Percentiles rank a stretch among this genome's conserved stretches.
phyloP scores from a whole-genome alignment of 257 asterid species.

The Linderniella brevidens region DNA sequence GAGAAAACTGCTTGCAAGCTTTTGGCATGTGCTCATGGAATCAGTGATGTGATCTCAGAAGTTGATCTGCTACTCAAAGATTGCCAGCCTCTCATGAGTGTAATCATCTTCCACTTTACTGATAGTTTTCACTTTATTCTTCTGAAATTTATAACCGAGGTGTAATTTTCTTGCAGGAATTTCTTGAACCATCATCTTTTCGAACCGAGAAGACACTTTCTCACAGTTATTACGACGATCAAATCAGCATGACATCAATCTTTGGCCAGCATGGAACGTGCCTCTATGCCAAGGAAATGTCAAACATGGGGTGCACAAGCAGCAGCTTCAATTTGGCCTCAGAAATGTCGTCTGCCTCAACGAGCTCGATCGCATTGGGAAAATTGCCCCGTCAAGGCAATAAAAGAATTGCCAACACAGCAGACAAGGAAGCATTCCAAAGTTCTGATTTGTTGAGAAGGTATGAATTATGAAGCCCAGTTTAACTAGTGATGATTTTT shows the following conservation, averaged over 20 bases:
- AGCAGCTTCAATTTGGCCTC: conserved; percentile 41
- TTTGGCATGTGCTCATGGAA: conserved; percentile 28
- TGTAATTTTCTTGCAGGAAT: conserved; percentile 39
- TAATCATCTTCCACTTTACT: conserved; percentile 20
- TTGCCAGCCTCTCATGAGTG: conserved; percentile 36
- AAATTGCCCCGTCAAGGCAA: conserved; percentile 35
- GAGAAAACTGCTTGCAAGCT: conserved; percentile 40
- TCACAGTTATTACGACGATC: conserved; percentile 45
- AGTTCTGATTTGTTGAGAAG: conserved; percentile 20
- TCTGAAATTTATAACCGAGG: conserved; percentile 8
- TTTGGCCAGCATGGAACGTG: conserved; percentile 73
- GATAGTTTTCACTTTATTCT: conserved; percentile 8
- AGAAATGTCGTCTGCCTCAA: conserved; percentile 64
- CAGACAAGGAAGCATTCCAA: conserved; percentile 14
- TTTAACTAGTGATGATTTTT: background rate
- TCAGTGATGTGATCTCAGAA: conserved; percentile 56
- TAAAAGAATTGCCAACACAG: conserved; percentile 8
- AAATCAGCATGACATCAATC: conserved; percentile 52
- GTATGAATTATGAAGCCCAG: conserved; percentile 36
- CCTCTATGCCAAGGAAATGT: conserved; percentile 51
- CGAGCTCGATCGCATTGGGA: conserved; percentile 56
- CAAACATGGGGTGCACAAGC: conserved; percentile 20
- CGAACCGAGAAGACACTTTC: conserved; percentile 25
- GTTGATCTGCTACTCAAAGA: conserved; percentile 51
- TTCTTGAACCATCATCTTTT: conserved; percentile 21